Base-by-base conservation (phyloP, 2,329 filamentous ascomycete species). In the Acrodontium crateriforme region DNA sequence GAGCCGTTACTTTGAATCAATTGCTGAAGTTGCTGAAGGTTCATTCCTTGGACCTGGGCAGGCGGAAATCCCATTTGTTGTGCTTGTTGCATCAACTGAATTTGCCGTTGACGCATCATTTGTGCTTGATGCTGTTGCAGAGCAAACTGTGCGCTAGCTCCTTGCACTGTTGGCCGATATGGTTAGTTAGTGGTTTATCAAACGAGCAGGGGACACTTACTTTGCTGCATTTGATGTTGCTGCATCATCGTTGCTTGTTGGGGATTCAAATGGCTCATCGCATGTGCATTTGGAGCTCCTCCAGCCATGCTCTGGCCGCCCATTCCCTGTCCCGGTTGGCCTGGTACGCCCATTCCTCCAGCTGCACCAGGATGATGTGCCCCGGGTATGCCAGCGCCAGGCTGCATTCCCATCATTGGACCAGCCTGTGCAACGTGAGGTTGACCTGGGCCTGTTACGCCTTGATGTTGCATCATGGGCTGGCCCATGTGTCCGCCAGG, bases 381-480 rank as follows among this genome's bases (percentile, higher is more conserved):
- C 10, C 38, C 41, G n/a, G 33, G 25, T 44, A 49, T 48, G 8
- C 35, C 41, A 38, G 63, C 65, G 36, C 76, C 71, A 16, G 75
- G 76, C 38, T 78, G 77, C 72, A 85, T 81, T 32, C 69, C 74
- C 77, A 85, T 82, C 65, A 84, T 70, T 31, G 73, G 68, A 16
- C 65, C 66, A 25, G 69, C 70, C 45, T 79, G 75, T 50, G 73
- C 80, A 40, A 81, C 74, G 50, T 80, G 77, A 27, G 70, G 68
- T 16, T 78, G 75, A 22, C 71, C 77, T 12, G 78, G 76, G 18
- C 71, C 77, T 32, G 78, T 79, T 16, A 78, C 78, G 36, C 69
- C 74, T 60, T 80, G 78, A 25, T 52, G 48, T 43, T 79, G 76
- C 55, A 74, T 70, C 52, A 78, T 78, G 41, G 69, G 71, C 39